Percentiles rank a stretch among this genome's conserved stretches.
phyloP scores from a whole-genome alignment of 768 basidiomycete genomes.

The Russula abietina region DNA sequence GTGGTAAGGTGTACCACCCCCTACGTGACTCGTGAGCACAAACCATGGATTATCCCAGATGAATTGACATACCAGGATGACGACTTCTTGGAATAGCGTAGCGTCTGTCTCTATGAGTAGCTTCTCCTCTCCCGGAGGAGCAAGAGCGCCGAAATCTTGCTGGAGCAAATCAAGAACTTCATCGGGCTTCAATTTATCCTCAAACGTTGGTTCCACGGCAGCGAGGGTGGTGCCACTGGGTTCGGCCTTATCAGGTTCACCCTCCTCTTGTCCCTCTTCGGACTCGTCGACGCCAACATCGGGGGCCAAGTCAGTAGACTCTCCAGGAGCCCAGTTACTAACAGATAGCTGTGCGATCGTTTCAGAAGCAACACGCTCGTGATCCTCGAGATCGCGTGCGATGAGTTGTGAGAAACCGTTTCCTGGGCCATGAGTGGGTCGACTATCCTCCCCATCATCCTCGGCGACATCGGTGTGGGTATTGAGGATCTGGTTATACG shows the following conservation, averaged over 20 bases:
- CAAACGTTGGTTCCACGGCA: not conserved
- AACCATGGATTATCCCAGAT: conserved; percentile 8
- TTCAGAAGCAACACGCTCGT: conserved; percentile 34
- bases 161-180: conserved; percentile 47
- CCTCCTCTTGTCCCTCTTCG: conserved; percentile 27
- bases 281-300: conserved; percentile 4
- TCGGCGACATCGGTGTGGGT: conserved; percentile 3
- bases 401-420: conserved; percentile 40
- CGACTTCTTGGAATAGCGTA: conserved; percentile 42
- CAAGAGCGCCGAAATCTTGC: conserved; percentile 52
- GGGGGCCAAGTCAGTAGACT: conserved; percentile 14
- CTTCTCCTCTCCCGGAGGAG: conserved; percentile 41
- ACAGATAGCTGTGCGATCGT: conserved; percentile 38
- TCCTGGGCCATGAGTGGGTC: conserved; percentile 24
- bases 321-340: conserved; percentile 31
- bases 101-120: conserved; percentile 50
- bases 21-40: conserved; percentile 27
- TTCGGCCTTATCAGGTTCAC: conserved; percentile 21
- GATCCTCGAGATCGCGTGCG: conserved; percentile 35
- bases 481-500: conserved; percentile 35
- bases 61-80: conserved; percentile 37
- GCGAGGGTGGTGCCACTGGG: not conserved
- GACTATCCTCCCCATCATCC: not conserved
- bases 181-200: conserved; percentile 36
- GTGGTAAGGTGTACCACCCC: conserved; percentile 61